A percentile compares a stretch with the other conserved stretches of the same genome.
These are phyloP conservation scores for Gypsophila paniculata DNA, from an alignment of 179 eudicot species.

Conservation along the genomic window DNA sequence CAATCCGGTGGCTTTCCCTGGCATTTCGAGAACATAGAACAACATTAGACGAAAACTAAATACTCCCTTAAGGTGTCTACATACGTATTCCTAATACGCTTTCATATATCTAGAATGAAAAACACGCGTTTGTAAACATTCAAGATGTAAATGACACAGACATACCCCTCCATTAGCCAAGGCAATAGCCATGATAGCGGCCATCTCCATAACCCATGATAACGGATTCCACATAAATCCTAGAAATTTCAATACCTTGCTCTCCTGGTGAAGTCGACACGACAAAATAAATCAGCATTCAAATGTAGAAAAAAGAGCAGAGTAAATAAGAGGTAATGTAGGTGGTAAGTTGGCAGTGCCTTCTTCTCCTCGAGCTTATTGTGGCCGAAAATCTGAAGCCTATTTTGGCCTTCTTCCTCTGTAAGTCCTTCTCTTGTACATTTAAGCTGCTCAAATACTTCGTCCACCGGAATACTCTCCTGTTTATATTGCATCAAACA, in stretches of 20 bases:
- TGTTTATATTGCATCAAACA: constrained; percentile 20
- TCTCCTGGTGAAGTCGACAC: constrained; percentile 44
- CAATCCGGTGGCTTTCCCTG: constrained; percentile 77
- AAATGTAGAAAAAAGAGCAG: neutral
- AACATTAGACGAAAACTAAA: neutral
- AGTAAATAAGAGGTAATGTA: neutral
- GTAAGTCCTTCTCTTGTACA: constrained; percentile 57
- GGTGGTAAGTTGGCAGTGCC: constrained; percentile 26
- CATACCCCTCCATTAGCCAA: constrained; percentile 77
- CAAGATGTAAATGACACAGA: no score
- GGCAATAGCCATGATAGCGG: constrained; percentile 80
- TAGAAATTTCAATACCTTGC: constrained; percentile 56
- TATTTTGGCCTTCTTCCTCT: constrained; percentile 38
- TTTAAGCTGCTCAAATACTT: constrained; percentile 53
- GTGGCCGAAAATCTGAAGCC: constrained; percentile 60
- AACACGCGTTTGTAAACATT: neutral
- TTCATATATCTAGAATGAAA: no score
- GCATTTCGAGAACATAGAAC: constrained; percentile 22
- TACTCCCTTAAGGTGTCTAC: no score
- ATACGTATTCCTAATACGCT: no score
- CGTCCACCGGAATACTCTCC: constrained; percentile 65
- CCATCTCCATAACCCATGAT: constrained; percentile 89
- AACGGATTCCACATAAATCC: constrained; percentile 96
- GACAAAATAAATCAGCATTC: constrained; percentile 12
- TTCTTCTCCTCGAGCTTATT: constrained; percentile 87